Evolutionary conservation across 352 stramenopile species (phyloP).

Genomic region (Phytophthora sansomeana): DNA sequence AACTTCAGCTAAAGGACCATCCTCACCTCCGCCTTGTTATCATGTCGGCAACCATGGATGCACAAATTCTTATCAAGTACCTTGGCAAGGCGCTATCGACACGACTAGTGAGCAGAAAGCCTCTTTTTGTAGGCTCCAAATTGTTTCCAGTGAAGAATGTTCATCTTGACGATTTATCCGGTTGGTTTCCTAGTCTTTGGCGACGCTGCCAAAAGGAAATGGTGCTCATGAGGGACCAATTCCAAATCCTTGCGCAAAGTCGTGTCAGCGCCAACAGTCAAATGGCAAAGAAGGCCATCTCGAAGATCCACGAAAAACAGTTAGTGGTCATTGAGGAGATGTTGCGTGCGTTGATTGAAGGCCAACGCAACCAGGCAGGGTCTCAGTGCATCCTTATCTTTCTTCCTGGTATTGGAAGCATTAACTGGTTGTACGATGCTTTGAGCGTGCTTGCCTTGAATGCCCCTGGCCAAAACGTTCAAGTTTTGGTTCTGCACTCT

Average conservation of each 20-base stretch:
- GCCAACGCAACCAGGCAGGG: conserved; percentile 38
- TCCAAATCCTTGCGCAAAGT: conserved; percentile 40
- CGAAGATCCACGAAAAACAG: conserved; percentile 72
- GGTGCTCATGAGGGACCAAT: conserved; percentile 49
- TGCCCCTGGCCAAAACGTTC: conserved; percentile 36
- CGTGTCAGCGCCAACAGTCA: conserved; percentile 55
- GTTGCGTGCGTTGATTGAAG: conserved; percentile 61
- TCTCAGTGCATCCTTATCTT: conserved; percentile 95
- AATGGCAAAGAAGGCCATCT: conserved; percentile 56
- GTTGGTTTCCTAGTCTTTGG: conserved; percentile 53
- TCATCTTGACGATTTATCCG: conserved; percentile 58
- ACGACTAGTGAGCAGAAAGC: conserved; percentile 59
- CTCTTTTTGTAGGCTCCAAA: conserved; percentile 86
- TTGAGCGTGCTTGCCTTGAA: conserved; percentile 50
- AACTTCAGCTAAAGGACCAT: conserved; percentile 72
- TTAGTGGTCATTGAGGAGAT: conserved; percentile 66
- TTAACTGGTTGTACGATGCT: conserved; percentile 88
- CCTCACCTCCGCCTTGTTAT: conserved; percentile 91
- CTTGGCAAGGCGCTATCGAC: conserved; percentile 69
- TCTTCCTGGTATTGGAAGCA: conserved; percentile 94
- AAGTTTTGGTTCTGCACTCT: conserved; percentile 75
- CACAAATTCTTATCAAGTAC: conserved; percentile 92
- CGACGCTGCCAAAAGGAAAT: conserved; percentile 52
- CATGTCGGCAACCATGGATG: conserved; percentile 97
- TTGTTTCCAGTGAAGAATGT: conserved; percentile 76